Base-by-base conservation (phyloP, 2,329 filamentous ascomycete species). In the Clonostachys rosea region DNA sequence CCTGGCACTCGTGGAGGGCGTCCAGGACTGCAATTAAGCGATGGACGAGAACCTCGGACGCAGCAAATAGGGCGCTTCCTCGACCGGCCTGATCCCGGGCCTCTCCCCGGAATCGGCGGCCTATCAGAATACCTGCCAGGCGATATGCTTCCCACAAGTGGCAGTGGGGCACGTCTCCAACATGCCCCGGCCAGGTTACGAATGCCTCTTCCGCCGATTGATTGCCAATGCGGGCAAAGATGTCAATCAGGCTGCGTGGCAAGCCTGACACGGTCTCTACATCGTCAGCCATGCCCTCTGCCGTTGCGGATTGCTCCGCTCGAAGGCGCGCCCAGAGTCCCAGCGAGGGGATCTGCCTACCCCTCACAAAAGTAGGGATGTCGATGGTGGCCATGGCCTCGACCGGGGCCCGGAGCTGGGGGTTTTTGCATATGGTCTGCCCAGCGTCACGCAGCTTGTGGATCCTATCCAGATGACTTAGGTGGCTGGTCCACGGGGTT, bases 131-230 rank as follows among this genome's bases (percentile, higher is more conserved):
- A 0, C 56, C 59, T 3, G 59, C 46, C 20, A 59, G 35, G 2
- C 59, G 54, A 47, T 54, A 61, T 0, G 57, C 51, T 16, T 62
- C 59, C 59, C 59, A 62, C 4, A 61, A 51, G 34, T 61, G 58
- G 30, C 53, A 56, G 20, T 60, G 59, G 2, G 55, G 54, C 18
- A 59, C 47, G 34, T 56, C 49, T 0, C 59, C 59, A 6, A 55
- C 50, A 2, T 60, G 48, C 1, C 59, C 59, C 0, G 56, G 54
- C 59, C 59, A 62, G 1, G 39, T 39, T 11, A 47, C 46, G 30
- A 62, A 44, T 0, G 49, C 51, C 0, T 40, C 34, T 34, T 62
- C 59, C 3, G 52, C 46, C 9, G 49, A 46, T 5, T 47, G 34
- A 12, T 42, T 24, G 3, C 47, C 44, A 2, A 62, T 49, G 6